Percentiles rank a stretch among this genome's conserved stretches.
Evolutionary conservation across 2,329 filamentous ascomycete genomes (phyloP).

Genomic region (Fusarium sp.): DNA sequence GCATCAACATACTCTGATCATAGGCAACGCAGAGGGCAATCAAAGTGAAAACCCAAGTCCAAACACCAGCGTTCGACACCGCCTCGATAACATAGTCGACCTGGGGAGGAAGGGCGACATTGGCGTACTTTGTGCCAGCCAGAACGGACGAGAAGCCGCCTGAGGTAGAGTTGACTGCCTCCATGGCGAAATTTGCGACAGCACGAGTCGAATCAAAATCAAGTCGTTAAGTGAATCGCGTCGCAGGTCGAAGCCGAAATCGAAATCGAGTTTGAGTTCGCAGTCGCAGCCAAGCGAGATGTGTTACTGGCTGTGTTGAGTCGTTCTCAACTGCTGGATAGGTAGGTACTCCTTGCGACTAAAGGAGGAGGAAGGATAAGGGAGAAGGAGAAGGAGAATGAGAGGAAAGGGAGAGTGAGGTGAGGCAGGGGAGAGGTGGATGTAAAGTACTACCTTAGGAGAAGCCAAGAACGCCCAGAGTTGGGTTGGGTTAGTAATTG

Average conservation of each 20-base stretch:
- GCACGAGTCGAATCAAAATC: constrained; percentile 8
- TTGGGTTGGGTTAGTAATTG: constrained; percentile 41
- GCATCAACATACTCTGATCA: constrained; percentile 81
- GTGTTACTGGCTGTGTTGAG: constrained; percentile 15
- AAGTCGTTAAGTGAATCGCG: constrained; percentile 8
- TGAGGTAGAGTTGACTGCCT: constrained; percentile 72
- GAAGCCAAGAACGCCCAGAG: constrained; percentile 25
- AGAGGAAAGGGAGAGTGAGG: constrained; percentile 3
- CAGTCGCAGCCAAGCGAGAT: constrained; percentile 21
- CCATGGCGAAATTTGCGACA: constrained; percentile 56
- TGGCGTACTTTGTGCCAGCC: constrained; percentile 69
- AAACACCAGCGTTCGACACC: constrained; percentile 68
- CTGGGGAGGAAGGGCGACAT: constrained; percentile 66
- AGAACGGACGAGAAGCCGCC: constrained; percentile 76
- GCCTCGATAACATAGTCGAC: constrained; percentile 67
- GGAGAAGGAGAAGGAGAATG: constrained; percentile 7
- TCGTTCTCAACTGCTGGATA: constrained; percentile 32
- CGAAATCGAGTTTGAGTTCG: constrained; percentile 24
- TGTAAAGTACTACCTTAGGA: constrained; percentile 20
- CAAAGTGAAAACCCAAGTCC: constrained; percentile 77
- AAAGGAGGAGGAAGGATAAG: constrained; percentile 1
- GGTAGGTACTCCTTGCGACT: constrained; percentile 26
- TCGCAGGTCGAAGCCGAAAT: constrained; percentile 26
- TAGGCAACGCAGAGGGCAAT: constrained; percentile 81
- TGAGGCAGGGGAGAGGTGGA: constrained; percentile 12